phyloP scores from a whole-genome alignment of 2,329 filamentous ascomycete species.

The Claviceps sp. region DNA sequence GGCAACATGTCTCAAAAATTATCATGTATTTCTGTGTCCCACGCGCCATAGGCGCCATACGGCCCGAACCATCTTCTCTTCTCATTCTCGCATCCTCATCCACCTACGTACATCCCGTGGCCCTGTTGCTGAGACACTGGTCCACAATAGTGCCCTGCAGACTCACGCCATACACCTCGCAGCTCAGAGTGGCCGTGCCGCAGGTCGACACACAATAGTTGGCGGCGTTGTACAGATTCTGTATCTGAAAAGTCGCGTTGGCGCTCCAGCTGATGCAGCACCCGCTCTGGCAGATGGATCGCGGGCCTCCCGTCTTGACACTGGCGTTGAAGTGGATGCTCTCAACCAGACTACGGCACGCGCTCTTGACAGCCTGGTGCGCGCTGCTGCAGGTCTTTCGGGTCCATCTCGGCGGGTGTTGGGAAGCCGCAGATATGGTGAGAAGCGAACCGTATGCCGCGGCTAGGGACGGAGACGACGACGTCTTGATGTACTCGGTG shows the following conservation, averaged over 20 bases:
- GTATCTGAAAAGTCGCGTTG: constrained; percentile 2
- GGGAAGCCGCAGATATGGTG: neutral
- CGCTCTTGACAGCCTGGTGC: neutral
- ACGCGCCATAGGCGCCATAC: neutral
- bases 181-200: constrained; percentile 1
- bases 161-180: neutral
- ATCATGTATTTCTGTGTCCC: neutral
- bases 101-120: constrained; percentile 1
- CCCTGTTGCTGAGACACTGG: constrained; percentile 5
- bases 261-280: constrained; percentile 6
- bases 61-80: too few relatives aligned
- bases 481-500: constrained; percentile 2
- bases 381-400: neutral
- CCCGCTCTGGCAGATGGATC: constrained; percentile 1
- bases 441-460: constrained; percentile 2
- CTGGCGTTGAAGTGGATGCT: constrained; percentile 2
- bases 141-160: constrained; percentile 1
- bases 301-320: constrained; percentile 1
- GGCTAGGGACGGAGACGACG: constrained; percentile 1
- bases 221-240: constrained; percentile 1
- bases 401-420: neutral
- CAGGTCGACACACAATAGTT: constrained; percentile 1
- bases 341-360: neutral
- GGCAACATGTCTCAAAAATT: too few relatives aligned
- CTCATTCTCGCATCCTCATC: neutral